Base-by-base conservation (phyloP, 31 red algal genomes). In the Porphyra umbilicalis region DNA sequence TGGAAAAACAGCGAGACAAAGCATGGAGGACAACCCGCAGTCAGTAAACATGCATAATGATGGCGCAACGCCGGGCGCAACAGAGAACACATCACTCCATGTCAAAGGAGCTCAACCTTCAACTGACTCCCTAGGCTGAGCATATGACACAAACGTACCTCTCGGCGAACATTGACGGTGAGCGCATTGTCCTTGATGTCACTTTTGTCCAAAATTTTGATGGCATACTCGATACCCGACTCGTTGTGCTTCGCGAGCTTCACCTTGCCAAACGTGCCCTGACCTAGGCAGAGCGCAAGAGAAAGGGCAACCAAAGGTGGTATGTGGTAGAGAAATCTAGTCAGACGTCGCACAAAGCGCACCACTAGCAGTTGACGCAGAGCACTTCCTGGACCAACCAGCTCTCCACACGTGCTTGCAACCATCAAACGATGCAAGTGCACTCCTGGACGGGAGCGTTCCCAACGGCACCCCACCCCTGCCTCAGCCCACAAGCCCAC, bases 171-270 rank as follows among this genome's bases (percentile, higher is more conserved):
- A 68, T 94, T 89, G 81, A 90, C 84, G 38, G 92, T 94, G 83
- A 94, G 86, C 40, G 90, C 92, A 76, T 94, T 84, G 13, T 83
- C 85, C 76, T 94, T 89, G 81, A 94, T 94, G 79, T 89, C 87
- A 80, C 87, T 89, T 87, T 94, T 94, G 75, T 94, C 92, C 92
- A 94, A 83, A 77, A 94, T 94, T 79, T 94, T 94, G 74, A 94
- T 83, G 31, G 92, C 92, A 57, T 34, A 57, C 79, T 68, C 16
- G 31, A 36, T 33, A 16, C 92, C 92, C 7, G 87, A 82, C 80
- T 94, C 92, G 81, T 85, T 80, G 84, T 94, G 87, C 36, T 85
- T 76, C 36, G 82, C 92, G 18, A 94, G 87, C 81, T 94, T 94
- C 80, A 94, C 92, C 87, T 92, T 95, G 35, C 88, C 88, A 80